phyloP scores from a whole-genome alignment of 2,329 filamentous ascomycete species.

The Fusarium transvaalense region DNA sequence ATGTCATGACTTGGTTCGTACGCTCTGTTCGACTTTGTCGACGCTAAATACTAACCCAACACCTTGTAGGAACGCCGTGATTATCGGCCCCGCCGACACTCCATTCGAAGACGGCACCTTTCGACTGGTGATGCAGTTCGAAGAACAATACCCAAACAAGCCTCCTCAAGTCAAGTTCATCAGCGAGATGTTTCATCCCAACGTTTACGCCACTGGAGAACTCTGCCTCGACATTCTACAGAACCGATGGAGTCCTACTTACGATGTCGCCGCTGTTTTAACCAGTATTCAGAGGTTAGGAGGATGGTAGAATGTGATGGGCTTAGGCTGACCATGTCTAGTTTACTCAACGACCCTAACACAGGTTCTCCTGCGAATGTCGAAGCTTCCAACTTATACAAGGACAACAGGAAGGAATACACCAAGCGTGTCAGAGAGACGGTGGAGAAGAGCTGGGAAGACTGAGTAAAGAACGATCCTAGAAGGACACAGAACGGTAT shows the following conservation, averaged over 20 bases:
- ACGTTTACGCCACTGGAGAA: slow-evolving; percentile 97
- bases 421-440: slow-evolving; percentile 95
- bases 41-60: slow-evolving; percentile 34
- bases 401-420: slow-evolving; percentile 97
- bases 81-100: slow-evolving; percentile 96
- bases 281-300: slow-evolving; percentile 94
- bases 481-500: slow-evolving; percentile 37
- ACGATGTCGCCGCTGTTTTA: slow-evolving; percentile 95
- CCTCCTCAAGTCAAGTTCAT: slow-evolving; percentile 98
- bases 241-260: slow-evolving; percentile 98
- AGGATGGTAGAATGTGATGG: background rate
- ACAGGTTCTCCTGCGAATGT: slow-evolving; percentile 98
- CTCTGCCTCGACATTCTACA: slow-evolving; percentile 96
- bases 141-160: slow-evolving; percentile 99
- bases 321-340: slow-evolving; percentile 57
- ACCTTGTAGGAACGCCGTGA: slow-evolving; percentile 88
- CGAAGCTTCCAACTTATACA: slow-evolving; percentile 97
- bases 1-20: slow-evolving; percentile 93
- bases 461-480: slow-evolving; percentile 61
- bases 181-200: slow-evolving; percentile 99
- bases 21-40: slow-evolving; percentile 18
- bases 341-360: slow-evolving; percentile 96
- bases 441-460: slow-evolving; percentile 99
- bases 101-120: slow-evolving; percentile 99
- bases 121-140: slow-evolving; percentile 97